phyloP scores from a whole-genome alignment of 495 filamentous ascomycete genomes.

The Lasiosphaeria ovina region DNA sequence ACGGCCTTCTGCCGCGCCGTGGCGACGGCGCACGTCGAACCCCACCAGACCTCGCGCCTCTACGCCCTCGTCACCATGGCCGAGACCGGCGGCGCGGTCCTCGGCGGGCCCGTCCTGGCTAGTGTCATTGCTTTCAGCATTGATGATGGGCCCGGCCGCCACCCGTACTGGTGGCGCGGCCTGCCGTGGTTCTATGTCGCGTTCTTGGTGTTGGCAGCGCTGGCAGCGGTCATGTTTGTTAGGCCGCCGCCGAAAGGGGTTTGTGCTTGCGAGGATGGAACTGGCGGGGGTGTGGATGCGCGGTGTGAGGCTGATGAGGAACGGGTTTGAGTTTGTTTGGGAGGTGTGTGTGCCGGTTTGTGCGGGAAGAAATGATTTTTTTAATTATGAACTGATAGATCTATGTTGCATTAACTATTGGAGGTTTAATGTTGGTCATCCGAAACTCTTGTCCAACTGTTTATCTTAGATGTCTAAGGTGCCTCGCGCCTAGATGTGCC shows the following conservation, averaged over 20 bases:
- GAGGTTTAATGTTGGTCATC: too few species aligned
- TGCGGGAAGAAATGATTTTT: too few species aligned
- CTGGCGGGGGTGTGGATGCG: too few species aligned
- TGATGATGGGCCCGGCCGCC: constrained; percentile 47
- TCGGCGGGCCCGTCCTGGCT: constrained; percentile 54
- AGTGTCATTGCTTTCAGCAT: constrained; percentile 44
- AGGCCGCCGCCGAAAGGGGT: constrained; percentile 23
- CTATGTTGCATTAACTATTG: too few species aligned
- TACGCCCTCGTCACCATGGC: constrained; percentile 57
- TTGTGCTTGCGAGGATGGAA: too few species aligned
- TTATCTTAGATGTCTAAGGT: too few species aligned
- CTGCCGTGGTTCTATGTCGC: constrained; percentile 55
- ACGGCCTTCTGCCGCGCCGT: constrained; percentile 44
- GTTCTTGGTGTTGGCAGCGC: constrained; percentile 40
- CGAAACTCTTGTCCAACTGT: too few species aligned
- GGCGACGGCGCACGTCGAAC: constrained; percentile 51
- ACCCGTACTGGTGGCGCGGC: constrained; percentile 42
- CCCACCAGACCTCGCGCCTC: constrained; percentile 54
- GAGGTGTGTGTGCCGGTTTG: too few species aligned
- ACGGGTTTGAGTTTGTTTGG: too few species aligned
- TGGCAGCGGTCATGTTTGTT: constrained; percentile 40
- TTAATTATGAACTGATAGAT: too few species aligned
- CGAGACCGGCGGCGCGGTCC: constrained; percentile 52
- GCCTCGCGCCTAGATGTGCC: neutral
- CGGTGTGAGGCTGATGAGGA: too few species aligned